Evolutionary conservation across 345 rosid genomes (phyloP), one percentile per base, ranked within the genome.

Genomic region (Xanthoceras sorbifolium): DNA sequence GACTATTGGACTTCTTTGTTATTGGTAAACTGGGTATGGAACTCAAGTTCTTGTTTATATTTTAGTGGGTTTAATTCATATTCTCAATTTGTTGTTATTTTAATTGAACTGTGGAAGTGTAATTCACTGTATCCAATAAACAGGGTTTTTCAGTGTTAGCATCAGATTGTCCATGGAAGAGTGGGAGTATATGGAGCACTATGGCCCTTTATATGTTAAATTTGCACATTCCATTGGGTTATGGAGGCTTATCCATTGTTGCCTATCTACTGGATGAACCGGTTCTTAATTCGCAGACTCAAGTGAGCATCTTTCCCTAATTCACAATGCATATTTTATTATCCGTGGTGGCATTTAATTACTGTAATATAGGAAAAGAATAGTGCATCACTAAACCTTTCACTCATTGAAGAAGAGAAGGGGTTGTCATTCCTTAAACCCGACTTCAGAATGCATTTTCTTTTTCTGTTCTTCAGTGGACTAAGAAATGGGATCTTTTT

Each of bases 181-280:
- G 78, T 9, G 84, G 84, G 6, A 78, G 68, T 74, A 34, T 77
- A 66, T 95, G 98, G 99, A 89, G 89, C 85, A 93, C 91, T 14
- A 82, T 95, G 84, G 89, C 85, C 36, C n/a, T n/a, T n/a, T n/a
- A n/a, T 80, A 82, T 95, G 88, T 87, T 91, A 88, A 87, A 86
- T 83, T 82, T 93, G 64, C 98, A 94, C 68, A 85, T 94, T 67
- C 97, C 97, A 85, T 85, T 92, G 78, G 90, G 99, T 74, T 81
- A 84, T 82, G 96, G 97, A 29, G 99, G 99, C 74, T 83, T 92
- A 61, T 91, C 99, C 32, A 78, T 86, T 57, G 92, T 85, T 78
- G 79, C 97, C 68, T 81, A 86, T 84, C 67, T 82, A 1, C 78
- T 91, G 89, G 89, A 72, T 67, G 88, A 74, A 31, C 82, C 86